Evolutionary conservation across 208 protist species (phyloP).

Genomic region (Wallacemonas rigidus): DNA sequence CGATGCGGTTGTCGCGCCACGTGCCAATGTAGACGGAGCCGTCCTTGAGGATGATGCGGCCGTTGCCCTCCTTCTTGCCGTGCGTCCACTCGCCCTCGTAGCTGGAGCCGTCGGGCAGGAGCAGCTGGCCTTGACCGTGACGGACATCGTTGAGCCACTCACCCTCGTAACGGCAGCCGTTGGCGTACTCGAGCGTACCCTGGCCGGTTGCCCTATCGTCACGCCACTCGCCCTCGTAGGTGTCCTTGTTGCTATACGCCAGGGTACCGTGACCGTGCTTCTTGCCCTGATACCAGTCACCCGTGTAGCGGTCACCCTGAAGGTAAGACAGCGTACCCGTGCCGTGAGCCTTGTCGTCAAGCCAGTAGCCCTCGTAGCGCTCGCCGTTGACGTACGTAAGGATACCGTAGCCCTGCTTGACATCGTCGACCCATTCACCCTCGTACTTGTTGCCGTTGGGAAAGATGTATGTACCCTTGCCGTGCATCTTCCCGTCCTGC

Average conservation of each 20-base stretch:
- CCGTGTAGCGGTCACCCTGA: conserved; percentile 91
- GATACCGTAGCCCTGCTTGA: conserved; percentile 92
- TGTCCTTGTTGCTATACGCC: conserved; percentile 91
- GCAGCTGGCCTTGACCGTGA: conserved; percentile 81
- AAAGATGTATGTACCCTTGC: conserved; percentile 93
- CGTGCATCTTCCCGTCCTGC: conserved; percentile 92
- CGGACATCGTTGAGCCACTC: conserved; percentile 85
- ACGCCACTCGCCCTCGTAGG: conserved; percentile 90
- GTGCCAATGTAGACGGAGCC: conserved; percentile 85
- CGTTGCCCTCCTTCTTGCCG: conserved; percentile 90
- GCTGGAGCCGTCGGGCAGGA: conserved; percentile 83
- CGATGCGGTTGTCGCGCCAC: conserved; percentile 89
- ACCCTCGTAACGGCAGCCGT: conserved; percentile 90
- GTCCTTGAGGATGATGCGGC: conserved; percentile 90
- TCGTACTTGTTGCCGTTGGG: conserved; percentile 95
- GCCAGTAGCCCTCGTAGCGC: conserved; percentile 89
- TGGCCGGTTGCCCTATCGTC: conserved; percentile 85
- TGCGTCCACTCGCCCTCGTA: conserved; percentile 87
- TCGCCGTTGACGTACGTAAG: conserved; percentile 91
- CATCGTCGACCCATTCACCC: conserved; percentile 93
- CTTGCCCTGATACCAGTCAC: conserved; percentile 90
- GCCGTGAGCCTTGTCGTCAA: conserved; percentile 89
- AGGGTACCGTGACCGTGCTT: conserved; percentile 90
- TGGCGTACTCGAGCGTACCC: conserved; percentile 89
- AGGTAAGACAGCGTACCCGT: conserved; percentile 90